phyloP scores from a whole-genome alignment of 768 basidiomycete species.

The Sarcomyxa edulis region DNA sequence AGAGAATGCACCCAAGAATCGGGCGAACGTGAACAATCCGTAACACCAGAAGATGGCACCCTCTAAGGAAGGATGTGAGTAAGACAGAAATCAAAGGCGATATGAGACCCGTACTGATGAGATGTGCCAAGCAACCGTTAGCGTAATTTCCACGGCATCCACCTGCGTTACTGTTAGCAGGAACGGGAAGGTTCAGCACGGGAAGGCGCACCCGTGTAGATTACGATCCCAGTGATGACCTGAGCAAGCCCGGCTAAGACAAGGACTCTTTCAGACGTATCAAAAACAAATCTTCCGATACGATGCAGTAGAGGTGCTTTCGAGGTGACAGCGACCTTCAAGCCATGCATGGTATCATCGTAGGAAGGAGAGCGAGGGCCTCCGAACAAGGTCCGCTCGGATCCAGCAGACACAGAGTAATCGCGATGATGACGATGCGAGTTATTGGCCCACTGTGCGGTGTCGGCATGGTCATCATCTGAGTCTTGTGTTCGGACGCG shows the following conservation, averaged over 20 bases:
- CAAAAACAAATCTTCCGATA: constrained; percentile 44
- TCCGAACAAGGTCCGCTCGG: constrained; percentile 53
- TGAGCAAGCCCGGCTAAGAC: constrained; percentile 70
- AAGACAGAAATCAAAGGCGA: constrained; percentile 1
- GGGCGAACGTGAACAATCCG: constrained; percentile 83
- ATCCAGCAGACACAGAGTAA: constrained; percentile 38
- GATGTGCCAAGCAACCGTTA: constrained; percentile 84
- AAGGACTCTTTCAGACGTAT: constrained; percentile 53
- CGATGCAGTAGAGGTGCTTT: constrained; percentile 26
- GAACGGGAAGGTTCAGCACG: constrained; percentile 20
- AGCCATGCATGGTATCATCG: constrained; percentile 51
- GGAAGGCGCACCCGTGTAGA: no score
- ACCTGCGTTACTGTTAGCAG: constrained; percentile 27
- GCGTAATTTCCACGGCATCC: constrained; percentile 75
- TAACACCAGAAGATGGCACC: constrained; percentile 92
- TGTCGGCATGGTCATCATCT: constrained; percentile 30
- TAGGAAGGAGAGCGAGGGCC: constrained; percentile 46
- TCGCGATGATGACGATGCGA: constrained; percentile 29
- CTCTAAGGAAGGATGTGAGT: constrained; percentile 38
- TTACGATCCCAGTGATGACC: constrained; percentile 63
- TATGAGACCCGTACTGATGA: constrained; percentile 65
- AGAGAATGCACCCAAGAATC: constrained; percentile 88
- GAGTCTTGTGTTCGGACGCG: background rate
- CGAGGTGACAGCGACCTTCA: constrained; percentile 16
- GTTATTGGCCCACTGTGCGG: constrained; percentile 53